Base-by-base conservation (phyloP, 306 rosid genomes). In the Arachis hypogaea region DNA sequence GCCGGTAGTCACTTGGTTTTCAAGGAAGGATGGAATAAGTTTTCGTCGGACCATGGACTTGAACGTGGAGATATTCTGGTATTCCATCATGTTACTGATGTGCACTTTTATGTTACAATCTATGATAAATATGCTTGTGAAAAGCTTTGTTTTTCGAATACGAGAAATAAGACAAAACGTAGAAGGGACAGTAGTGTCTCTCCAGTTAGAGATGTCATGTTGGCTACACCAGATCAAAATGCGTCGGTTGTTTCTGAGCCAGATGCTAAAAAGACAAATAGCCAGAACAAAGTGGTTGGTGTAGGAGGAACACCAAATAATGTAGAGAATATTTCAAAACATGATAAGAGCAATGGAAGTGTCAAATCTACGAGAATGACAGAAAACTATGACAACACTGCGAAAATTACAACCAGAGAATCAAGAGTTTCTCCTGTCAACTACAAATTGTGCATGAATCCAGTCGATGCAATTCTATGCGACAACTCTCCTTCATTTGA, bases 11-110 rank as follows among this genome's bases (percentile, higher is more conserved):
- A 82, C 63, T 78, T 78, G 41, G 87, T 82, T 73, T 81, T 92
- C 50, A 47, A 61, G 80, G 74, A 77, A 73, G 97, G 97, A 69
- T 92, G 97, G 97, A 54, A 66, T 74, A 49, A 3, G 58, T 89
- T 92, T 70, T 77, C 90, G 16, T 45, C 6, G 57, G 78, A 79
- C 36, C 90, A 88, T 60, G 66, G 81, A 57, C 73, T 92, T 14
- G 11, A 82, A 61, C 11, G 77, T 66, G 97, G 97, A 70, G 68
- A 89, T 60, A 55, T 89, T 70, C 5, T 92, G 60, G 46, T 86
- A 45, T 89, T 89, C 86, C 38, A 74, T 73, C 79, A 77, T 67
- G 28, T 78, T 7, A 69, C 16, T 56, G 79, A 64, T 44, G 75
- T 77, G 22, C 76, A 83, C 76, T 85, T 92, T 65, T 42, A 54